Base-by-base conservation (phyloP, 805 yeast genomes). In the Monosporozyma siamensis region DNA sequence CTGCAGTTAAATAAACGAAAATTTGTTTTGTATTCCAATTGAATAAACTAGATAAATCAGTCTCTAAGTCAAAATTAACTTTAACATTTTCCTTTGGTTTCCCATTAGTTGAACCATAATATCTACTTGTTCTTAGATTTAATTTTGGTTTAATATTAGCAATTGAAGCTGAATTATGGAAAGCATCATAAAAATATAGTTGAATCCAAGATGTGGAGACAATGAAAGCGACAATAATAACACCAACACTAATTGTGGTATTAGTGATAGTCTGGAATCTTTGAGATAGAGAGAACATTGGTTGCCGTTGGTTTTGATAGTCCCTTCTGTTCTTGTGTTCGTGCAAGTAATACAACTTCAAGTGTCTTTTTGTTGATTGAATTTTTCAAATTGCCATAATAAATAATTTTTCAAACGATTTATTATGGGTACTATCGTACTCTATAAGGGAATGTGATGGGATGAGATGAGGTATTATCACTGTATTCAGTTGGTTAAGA, bases 1-100 rank as follows among this genome's bases (percentile, higher is more conserved):
- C 90, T 1, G 94, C 95, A 3, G 94, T 84, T 48, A 92, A 69
- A 55, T 90, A 92, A 4, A 82, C 84, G 55, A 92, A 90, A n/a
- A 90, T 78, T 63, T 90, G 97, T 59, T 90, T 90, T 10, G 98
- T 92, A 65, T 90, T 92, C 96, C 97, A 90, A 63, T 83, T 88
- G 73, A 89, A 89, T 41, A 92, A 70, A 2, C 86, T 80, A 1
- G 84, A 59, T 47, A 90, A 69, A 62, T 90, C 96, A 1, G 75
- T 69, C 5, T 76, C 77, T 38, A 92, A 65, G 58, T 86, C 95
- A 55, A 92, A 88, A 10, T 66, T 65, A 31, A 88, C 61, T 52
- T 72, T 75, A 44, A 82, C 70, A 58, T 86, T 86, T 56, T 89
- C 95, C 65, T 82, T 88, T 40, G 84, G 80, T 49, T 70, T 73